Base-by-base conservation (phyloP, 768 basidiomycete genomes). In the Leccinum rimulosum region DNA sequence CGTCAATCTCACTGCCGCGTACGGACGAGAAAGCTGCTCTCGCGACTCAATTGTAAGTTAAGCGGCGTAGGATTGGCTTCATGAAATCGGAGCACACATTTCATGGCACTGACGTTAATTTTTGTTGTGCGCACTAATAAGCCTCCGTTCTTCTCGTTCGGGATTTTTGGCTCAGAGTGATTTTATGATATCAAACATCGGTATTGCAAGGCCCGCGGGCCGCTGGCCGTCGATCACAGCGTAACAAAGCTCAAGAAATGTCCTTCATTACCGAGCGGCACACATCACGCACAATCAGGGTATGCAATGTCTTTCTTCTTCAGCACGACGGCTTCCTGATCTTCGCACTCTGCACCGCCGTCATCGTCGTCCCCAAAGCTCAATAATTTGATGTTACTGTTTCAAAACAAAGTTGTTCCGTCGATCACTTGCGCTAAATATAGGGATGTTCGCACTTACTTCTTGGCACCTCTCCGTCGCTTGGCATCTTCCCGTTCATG, bases 321-420 rank as follows among this genome's bases (percentile, higher is more conserved):
- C 63, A 84, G 78, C 2, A 70, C 68, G 0, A 79, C 72, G 0
- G 79, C 68, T 49, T 85, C 87, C 12, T 76, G 82, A 8, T 84
- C 86, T 27, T 82, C 87, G 35, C 66, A 77, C 5, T 83, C 87
- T 22, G 68, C 77, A 1, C 83, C 88, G 50, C 84, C 88, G 8
- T 84, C 89, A 49, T 84, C 88, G 6, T 84, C 89, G 7, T 79
- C 89, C 14, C 86, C 93, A 70, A 99, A 99, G 53, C 93, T 96
- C 56, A 98, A 74, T 11, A 98, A 74, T 56, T 88, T 90, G 9
- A 91, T 89, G 67, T 99, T 93, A 73, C 94, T 97, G 60, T 22
- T 36, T 40, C 40, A 22, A 51, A 55, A 14, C 35, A 25, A 35
- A 47, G 50, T 36, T 47, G 50, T 38, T 49, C 50, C 54, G 58